Conservation (phyloP, 2,329 filamentous ascomycete genomes). For the Metarhizium humberi region DNA sequence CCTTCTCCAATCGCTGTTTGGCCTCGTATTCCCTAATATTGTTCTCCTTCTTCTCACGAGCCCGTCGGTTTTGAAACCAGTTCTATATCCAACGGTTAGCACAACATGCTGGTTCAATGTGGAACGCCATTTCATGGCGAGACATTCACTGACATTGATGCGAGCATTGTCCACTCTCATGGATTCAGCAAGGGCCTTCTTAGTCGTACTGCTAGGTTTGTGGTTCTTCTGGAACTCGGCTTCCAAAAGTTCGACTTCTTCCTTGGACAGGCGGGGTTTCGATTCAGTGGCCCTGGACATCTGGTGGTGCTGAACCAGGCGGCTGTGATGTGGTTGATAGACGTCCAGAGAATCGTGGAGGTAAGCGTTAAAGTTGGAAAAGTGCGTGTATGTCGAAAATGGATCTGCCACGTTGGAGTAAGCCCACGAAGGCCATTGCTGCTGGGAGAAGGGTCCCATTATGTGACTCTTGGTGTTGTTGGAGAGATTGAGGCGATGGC, state of each 20-base stretch:
- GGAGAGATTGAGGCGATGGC: background rate
- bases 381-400: constrained; percentile 22
- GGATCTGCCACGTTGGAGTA: constrained; percentile 20
- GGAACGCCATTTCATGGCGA: background rate
- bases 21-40: constrained; percentile 36
- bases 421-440: constrained; percentile 26
- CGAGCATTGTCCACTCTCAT: constrained; percentile 55
- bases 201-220: constrained; percentile 53
- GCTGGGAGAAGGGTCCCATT: constrained; percentile 25
- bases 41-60: constrained; percentile 55
- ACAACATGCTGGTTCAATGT: too few relatives aligned
- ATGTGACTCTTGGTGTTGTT: background rate
- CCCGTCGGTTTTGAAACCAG: constrained; percentile 60
- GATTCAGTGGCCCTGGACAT: constrained; percentile 35
- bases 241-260: constrained; percentile 50
- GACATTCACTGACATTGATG: constrained; percentile 44
- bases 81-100: constrained; percentile 39
- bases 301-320: constrained; percentile 27
- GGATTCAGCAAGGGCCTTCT: constrained; percentile 50
- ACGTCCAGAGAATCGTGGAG: constrained; percentile 29
- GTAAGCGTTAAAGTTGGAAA: constrained; percentile 25
- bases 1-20: constrained; percentile 26
- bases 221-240: constrained; percentile 54
- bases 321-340: constrained; percentile 26
- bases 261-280: constrained; percentile 46